phyloP scores from a whole-genome alignment of 2,329 filamentous ascomycete genomes.

The Xylariomycetidae sp. region DNA sequence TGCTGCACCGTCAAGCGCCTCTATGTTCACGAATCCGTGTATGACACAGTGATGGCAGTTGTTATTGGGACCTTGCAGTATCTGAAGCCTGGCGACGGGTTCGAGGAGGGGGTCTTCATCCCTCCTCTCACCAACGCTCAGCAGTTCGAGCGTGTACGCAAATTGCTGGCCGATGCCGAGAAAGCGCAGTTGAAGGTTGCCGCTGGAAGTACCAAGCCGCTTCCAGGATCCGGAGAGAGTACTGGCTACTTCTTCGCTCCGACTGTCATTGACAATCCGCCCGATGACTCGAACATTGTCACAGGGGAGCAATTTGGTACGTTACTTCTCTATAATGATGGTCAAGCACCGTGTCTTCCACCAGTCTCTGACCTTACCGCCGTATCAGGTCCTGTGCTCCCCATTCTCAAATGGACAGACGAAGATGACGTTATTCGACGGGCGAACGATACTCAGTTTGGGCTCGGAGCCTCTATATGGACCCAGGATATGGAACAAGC shows the following conservation, averaged over 20 bases:
- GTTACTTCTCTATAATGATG: conserved; percentile 2
- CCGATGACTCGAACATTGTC: conserved; percentile 17
- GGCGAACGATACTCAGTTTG: conserved; percentile 42
- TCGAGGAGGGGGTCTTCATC: conserved; percentile 4
- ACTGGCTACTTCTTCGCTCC: conserved; percentile 14
- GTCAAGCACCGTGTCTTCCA: background rate
- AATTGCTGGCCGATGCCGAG: conserved; percentile 18
- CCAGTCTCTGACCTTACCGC: background rate
- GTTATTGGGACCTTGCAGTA: conserved; percentile 9
- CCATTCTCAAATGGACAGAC: conserved; percentile 35
- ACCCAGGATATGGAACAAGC: conserved; percentile 40
- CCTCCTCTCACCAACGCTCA: conserved; percentile 17
- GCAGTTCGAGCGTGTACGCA: conserved; percentile 19
- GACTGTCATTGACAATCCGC: conserved; percentile 18
- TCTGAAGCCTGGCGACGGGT: conserved; percentile 4
- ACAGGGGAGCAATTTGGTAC: conserved; percentile 18
- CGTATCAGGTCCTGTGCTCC: conserved; percentile 32
- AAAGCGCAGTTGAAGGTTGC: conserved; percentile 14
- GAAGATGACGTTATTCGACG: conserved; percentile 38
- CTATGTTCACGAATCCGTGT: conserved; percentile 50
- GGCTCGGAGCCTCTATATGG: conserved; percentile 50
- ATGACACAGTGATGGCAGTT: conserved; percentile 39
- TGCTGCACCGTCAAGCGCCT: conserved; percentile 46
- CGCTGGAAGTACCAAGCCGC: conserved; percentile 3
- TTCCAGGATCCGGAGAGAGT: background rate